Evolutionary conservation across 2,329 filamentous ascomycete species (phyloP).

Genomic region (Epichloe uncinata): DNA sequence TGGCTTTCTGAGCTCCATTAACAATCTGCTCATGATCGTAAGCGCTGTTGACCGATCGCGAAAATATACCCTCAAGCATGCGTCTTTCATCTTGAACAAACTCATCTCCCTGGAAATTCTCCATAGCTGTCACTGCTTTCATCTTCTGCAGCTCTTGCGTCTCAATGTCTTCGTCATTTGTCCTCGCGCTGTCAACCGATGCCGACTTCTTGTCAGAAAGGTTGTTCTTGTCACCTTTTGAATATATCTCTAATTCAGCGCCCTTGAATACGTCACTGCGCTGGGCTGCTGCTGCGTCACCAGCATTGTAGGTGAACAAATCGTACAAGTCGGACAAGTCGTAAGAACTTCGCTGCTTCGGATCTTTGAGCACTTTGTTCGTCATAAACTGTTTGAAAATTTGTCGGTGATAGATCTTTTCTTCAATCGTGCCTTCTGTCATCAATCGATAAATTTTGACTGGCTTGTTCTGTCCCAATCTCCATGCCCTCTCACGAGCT

Average conservation of each 20-base stretch:
- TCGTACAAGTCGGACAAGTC: slow-evolving; percentile 84
- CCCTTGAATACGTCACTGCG: slow-evolving; percentile 78
- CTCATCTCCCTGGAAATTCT: slow-evolving; percentile 45
- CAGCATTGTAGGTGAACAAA: slow-evolving; percentile 58
- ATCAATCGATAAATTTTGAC: slow-evolving; percentile 97
- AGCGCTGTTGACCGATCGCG: slow-evolving; percentile 76
- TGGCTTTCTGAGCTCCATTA: slow-evolving; percentile 56
- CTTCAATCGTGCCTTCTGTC: slow-evolving; percentile 94
- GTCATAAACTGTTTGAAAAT: slow-evolving; percentile 98
- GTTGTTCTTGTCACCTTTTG: slow-evolving; percentile 4
- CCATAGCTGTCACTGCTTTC: slow-evolving; percentile 48
- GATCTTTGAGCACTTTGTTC: slow-evolving; percentile 90
- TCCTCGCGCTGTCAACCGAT: slow-evolving; percentile 5
- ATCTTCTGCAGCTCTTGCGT: slow-evolving; percentile 37
- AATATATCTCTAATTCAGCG: slow-evolving; percentile 49
- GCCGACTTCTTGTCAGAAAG: slow-evolving; percentile 3
- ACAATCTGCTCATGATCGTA: slow-evolving; percentile 90
- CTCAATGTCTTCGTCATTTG: slow-evolving; percentile 16
- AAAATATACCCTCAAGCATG: slow-evolving; percentile 81
- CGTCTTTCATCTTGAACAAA: slow-evolving; percentile 51
- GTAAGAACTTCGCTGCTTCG: slow-evolving; percentile 84
- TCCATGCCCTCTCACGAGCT: slow-evolving; percentile 89
- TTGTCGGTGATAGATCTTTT: slow-evolving; percentile 97
- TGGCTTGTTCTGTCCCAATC: slow-evolving; percentile 84
- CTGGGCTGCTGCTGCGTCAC: slow-evolving; percentile 48